These are phyloP conservation scores for Diaporthe citri DNA, from an alignment of 2,329 filamentous ascomycete species.

Conservation along the genomic window DNA sequence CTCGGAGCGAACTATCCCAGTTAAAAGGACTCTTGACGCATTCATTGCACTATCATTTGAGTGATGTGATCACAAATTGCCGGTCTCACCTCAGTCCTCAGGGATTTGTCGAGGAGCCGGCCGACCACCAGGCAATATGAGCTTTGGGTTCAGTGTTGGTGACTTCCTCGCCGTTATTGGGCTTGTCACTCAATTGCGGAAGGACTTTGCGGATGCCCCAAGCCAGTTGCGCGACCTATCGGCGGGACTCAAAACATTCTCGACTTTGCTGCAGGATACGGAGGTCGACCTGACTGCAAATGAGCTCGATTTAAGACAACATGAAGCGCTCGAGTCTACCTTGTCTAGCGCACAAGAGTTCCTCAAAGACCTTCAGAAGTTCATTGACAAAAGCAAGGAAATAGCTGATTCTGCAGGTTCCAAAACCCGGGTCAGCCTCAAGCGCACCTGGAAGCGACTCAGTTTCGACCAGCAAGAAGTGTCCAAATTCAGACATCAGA, in stretches of 20 bases:
- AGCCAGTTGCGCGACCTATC: background rate
- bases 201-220: background rate
- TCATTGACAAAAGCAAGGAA: background rate
- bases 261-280: background rate
- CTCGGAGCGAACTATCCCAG: accelerated
- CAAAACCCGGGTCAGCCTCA: background rate
- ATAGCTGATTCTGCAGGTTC: background rate
- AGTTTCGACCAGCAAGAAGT: background rate
- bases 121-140: background rate
- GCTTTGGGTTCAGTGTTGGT: background rate
- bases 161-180: background rate
- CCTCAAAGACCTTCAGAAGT: background rate
- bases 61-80: background rate
- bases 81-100: background rate
- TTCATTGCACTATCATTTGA: background rate
- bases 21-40: background rate
- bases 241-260: background rate
- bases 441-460: background rate
- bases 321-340: background rate
- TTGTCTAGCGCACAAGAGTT: background rate
- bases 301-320: background rate
- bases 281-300: background rate
- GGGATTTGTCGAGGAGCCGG: too few species aligned
- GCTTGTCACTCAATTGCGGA: background rate
- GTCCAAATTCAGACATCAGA: background rate